Evolutionary conservation across 1,284 basidiomycete genomes (phyloP).

Genomic region (Tylopilus sp.): DNA sequence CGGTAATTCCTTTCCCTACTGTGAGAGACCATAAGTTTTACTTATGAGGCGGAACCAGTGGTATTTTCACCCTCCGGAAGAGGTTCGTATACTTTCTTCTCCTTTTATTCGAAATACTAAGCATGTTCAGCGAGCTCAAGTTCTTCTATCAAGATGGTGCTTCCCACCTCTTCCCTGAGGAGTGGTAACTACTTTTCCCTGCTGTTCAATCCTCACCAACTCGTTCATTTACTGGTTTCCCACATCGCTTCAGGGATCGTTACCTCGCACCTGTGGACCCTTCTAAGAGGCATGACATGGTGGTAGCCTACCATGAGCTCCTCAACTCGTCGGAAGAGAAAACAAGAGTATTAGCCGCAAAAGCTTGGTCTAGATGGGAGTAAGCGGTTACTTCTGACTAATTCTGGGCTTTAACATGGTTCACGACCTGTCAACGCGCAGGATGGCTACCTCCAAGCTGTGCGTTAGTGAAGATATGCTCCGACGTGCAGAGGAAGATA

Average conservation of each 20-base stretch:
- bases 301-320: conserved; percentile 80
- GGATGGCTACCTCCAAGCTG: conserved; percentile 79
- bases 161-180: conserved; percentile 83
- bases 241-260: conserved; percentile 58
- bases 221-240: not conserved
- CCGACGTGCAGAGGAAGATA: conserved; percentile 67
- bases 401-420: not conserved
- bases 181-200: conserved; percentile 53
- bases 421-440: conserved; percentile 28
- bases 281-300: conserved; percentile 72
- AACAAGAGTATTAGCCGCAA: conserved; percentile 68
- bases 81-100: conserved; percentile 40
- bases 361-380: conserved; percentile 91
- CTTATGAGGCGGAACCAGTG: conserved; percentile 41
- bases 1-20: conserved; percentile 44
- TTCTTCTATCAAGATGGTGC: conserved; percentile 92
- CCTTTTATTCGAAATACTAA: not conserved
- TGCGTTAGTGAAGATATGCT: conserved; percentile 67
- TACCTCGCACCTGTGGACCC: conserved; percentile 81
- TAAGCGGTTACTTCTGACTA: conserved; percentile 37
- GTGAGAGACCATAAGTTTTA: not conserved
- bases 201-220: not conserved
- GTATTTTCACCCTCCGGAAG: conserved; percentile 85
- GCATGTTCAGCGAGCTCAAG: conserved; percentile 61
- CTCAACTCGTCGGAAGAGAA: conserved; percentile 75